Percentiles rank a stretch among this genome's conserved stretches.
phyloP scores from a whole-genome alignment of 2,329 filamentous ascomycete genomes.

The Exophiala sideris region DNA sequence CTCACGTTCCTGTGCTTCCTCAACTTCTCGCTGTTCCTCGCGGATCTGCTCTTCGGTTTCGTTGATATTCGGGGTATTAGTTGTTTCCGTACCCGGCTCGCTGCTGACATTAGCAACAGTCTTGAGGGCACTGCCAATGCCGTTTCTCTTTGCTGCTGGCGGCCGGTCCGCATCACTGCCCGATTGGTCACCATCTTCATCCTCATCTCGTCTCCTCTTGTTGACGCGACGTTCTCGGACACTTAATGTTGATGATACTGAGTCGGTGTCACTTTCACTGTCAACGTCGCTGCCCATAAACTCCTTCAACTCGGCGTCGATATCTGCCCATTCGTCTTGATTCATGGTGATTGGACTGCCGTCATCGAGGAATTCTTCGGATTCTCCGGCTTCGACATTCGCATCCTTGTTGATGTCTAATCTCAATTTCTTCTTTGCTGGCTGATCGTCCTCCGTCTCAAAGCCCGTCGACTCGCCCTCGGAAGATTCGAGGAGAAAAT shows the following conservation, averaged over 20 bases:
- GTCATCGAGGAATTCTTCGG: constrained; percentile 35
- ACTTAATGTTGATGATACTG: constrained; percentile 32
- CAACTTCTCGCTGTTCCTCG: constrained; percentile 30
- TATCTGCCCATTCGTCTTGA: constrained; percentile 60
- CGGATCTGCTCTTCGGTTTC: constrained; percentile 29
- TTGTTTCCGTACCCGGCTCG: constrained; percentile 10
- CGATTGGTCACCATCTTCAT: constrained; percentile 46
- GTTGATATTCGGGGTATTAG: constrained; percentile 7
- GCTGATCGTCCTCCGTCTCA: constrained; percentile 25
- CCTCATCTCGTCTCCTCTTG: constrained; percentile 56
- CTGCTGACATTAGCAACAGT: constrained; percentile 19
- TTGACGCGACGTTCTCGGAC: constrained; percentile 16
- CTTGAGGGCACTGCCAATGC: constrained; percentile 20
- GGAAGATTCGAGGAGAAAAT: constrained; percentile 33
- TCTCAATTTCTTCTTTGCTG: constrained; percentile 26
- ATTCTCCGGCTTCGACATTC: constrained; percentile 46
- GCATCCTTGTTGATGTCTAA: constrained; percentile 36
- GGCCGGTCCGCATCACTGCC: constrained; percentile 30
- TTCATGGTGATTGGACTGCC: constrained; percentile 52
- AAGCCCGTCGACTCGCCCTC: constrained; percentile 34
- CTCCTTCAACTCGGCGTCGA: constrained; percentile 71
- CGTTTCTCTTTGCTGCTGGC: constrained; percentile 30
- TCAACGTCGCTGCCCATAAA: constrained; percentile 58
- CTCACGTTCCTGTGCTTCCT: constrained; percentile 31
- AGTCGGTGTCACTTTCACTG: constrained; percentile 49